Evolutionary conservation across 495 filamentous ascomycete genomes (phyloP).

Genomic region (Hapsidospora chrysogenum): DNA sequence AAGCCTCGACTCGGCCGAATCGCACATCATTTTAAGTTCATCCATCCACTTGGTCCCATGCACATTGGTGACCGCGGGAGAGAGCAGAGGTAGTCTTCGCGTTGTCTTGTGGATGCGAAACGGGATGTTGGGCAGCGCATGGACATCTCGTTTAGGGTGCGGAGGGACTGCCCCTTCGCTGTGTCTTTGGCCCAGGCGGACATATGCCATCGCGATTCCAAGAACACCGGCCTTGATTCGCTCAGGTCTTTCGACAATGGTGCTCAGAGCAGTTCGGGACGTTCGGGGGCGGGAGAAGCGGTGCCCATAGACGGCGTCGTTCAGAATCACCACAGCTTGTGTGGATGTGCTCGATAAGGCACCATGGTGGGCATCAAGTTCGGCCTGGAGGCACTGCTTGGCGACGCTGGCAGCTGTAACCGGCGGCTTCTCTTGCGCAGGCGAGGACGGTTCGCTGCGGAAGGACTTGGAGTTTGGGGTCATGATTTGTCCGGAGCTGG

Average conservation of each 20-base stretch:
- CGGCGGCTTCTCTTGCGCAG: constrained; percentile 17
- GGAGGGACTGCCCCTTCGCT: constrained; percentile 50
- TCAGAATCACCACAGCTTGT: constrained; percentile 62
- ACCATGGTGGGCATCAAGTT: constrained; percentile 45
- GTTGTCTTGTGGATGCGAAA: constrained; percentile 67
- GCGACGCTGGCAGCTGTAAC: constrained; percentile 55
- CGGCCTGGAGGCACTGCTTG: constrained; percentile 47
- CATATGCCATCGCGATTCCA: constrained; percentile 76
- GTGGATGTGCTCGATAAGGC: constrained; percentile 26
- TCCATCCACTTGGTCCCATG: constrained; percentile 85
- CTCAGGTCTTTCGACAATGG: constrained; percentile 85
- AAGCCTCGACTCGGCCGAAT: constrained; percentile 55
- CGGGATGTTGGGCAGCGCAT: constrained; percentile 40
- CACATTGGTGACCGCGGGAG: constrained; percentile 59
- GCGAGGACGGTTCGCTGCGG: constrained; percentile 13
- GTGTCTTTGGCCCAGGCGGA: constrained; percentile 70
- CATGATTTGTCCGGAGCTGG: constrained; percentile 29
- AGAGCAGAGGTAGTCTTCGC: constrained; percentile 44
- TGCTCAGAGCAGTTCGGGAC: constrained; percentile 41
- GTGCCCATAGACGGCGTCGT: constrained; percentile 90
- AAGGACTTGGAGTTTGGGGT: constrained; percentile 22
- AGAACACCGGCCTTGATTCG: constrained; percentile 69
- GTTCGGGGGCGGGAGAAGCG: constrained; percentile 70
- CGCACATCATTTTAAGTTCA: constrained; percentile 72
- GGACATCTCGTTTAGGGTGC: constrained; percentile 30